A percentile compares a stretch with the other conserved stretches of the same genome.
phyloP scores from a whole-genome alignment of 179 eudicot genomes.

The Silene coronaria region DNA sequence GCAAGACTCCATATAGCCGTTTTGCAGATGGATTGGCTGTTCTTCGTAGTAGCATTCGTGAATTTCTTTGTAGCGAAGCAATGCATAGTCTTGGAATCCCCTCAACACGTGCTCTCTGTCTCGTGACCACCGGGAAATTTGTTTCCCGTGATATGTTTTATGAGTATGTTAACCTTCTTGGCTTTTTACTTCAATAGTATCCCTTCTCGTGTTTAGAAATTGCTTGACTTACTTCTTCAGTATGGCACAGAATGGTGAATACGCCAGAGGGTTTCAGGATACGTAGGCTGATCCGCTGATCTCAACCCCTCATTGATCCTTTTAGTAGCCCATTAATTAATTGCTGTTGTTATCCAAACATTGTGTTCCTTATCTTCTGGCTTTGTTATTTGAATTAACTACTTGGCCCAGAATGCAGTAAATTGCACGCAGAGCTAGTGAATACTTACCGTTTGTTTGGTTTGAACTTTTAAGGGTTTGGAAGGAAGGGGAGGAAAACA shows the following conservation, averaged over 20 bases:
- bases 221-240: background rate
- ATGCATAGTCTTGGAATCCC: slow-evolving; percentile 96
- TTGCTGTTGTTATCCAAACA: background rate
- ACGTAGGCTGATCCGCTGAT: background rate
- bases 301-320: background rate
- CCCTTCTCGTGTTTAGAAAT: slow-evolving; percentile 1
- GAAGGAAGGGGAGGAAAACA: too few relatives aligned
- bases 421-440: background rate
- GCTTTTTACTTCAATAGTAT: background rate
- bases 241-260: background rate
- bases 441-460: background rate
- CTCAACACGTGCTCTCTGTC: slow-evolving; percentile 91
- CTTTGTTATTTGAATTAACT: too few relatives aligned
- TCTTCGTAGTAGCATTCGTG: slow-evolving; percentile 89
- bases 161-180: slow-evolving; percentile 54
- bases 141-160: slow-evolving; percentile 94
- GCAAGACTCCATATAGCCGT: slow-evolving; percentile 96
- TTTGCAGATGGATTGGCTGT: slow-evolving; percentile 99
- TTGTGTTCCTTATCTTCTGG: background rate
- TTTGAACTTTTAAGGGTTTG: too few relatives aligned
- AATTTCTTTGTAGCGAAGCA: slow-evolving; percentile 97
- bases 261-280: background rate
- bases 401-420: too few relatives aligned
- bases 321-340: slow-evolving; percentile 3
- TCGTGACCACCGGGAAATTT: slow-evolving; percentile 84